Evolutionary conservation across 2,329 filamentous ascomycete genomes (phyloP).

Genomic region (Pyrenochaeta sp.): DNA sequence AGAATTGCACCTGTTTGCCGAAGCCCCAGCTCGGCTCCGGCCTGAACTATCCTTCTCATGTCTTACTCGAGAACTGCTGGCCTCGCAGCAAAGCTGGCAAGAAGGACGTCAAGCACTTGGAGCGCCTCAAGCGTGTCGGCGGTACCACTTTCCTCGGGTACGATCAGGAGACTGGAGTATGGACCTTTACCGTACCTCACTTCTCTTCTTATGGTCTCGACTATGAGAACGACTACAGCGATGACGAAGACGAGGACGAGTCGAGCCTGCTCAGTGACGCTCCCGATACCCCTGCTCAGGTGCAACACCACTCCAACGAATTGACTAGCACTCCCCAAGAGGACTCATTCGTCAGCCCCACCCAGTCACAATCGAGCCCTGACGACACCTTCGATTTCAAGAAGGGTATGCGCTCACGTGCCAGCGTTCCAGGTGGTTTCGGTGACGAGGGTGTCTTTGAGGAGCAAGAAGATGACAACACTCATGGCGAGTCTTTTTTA

Average conservation of each 20-base stretch:
- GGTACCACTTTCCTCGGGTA: conserved; percentile 87
- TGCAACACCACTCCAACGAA: conserved; percentile 38
- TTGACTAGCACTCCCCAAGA: conserved; percentile 45
- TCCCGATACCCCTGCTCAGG: conserved; percentile 54
- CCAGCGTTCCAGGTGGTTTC: conserved; percentile 81
- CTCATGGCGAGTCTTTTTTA: conserved; percentile 79
- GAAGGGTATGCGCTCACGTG: conserved; percentile 56
- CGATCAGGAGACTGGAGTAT: conserved; percentile 78
- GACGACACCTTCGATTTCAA: conserved; percentile 66
- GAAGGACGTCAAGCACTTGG: conserved; percentile 80
- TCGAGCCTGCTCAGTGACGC: conserved; percentile 49
- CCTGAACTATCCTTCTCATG: conserved; percentile 87
- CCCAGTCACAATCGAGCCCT: conserved; percentile 52
- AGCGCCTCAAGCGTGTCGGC: conserved; percentile 77
- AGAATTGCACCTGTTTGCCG: conserved; percentile 53
- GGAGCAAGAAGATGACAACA: conserved; percentile 60
- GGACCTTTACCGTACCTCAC: conserved; percentile 93
- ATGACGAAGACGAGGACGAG: conserved; percentile 66
- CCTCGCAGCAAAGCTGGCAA: conserved; percentile 75
- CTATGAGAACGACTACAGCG: conserved; percentile 65
- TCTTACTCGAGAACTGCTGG: conserved; percentile 92
- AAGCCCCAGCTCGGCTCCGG: conserved; percentile 88
- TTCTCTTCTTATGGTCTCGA: conserved; percentile 95
- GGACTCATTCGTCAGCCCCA: conserved; percentile 48
- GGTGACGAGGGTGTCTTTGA: conserved; percentile 66